These are phyloP conservation scores for Aspergillus olivimuriae DNA, from an alignment of 495 filamentous ascomycete species.

Conservation along the genomic window DNA sequence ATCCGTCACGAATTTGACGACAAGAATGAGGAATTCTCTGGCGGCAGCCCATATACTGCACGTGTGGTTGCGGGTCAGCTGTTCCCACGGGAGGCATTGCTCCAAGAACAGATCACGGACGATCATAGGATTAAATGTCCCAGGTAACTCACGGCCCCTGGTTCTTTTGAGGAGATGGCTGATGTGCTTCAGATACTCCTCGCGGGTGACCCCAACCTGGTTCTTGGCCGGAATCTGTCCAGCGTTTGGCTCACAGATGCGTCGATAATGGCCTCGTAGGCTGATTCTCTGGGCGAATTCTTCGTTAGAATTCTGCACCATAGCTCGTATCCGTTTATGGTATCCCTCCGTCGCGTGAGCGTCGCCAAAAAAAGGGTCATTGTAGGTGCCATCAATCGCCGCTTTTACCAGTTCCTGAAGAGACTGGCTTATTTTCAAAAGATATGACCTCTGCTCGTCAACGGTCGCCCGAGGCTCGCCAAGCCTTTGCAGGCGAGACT, in stretches of 20 bases:
- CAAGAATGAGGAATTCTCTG: conserved; percentile 28
- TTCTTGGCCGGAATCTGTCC: conserved; percentile 4
- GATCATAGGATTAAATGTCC: conserved; percentile 46
- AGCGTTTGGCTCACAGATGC: conserved; percentile 3
- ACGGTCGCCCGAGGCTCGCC: conserved; percentile 42
- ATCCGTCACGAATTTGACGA: conserved; percentile 28
- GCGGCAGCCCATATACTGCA: conserved; percentile 25
- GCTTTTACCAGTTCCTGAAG: conserved; percentile 46
- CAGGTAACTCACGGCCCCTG: conserved; percentile 43
- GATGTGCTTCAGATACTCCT: conserved; percentile 34
- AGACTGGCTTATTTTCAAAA: conserved; percentile 44
- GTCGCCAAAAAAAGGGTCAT: conserved; percentile 48
- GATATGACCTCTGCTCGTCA: conserved; percentile 45
- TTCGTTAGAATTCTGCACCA: conserved; percentile 50
- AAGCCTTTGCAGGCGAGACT: conserved; percentile 34
- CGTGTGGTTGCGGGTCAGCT: conserved; percentile 31
- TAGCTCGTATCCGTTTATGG: conserved; percentile 51
- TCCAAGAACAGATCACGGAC: conserved; percentile 45
- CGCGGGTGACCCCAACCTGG: conserved; percentile 22
- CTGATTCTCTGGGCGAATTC: conserved; percentile 46
- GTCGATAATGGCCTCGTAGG: conserved; percentile 35
- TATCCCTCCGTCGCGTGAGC: conserved; percentile 31
- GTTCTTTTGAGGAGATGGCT: conserved; percentile 30
- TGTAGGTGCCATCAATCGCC: conserved; percentile 51
- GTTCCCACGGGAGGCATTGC: conserved; percentile 42